A percentile compares a stretch with the other conserved stretches of the same genome.
Evolutionary conservation across 805 yeast genomes (phyloP).

Genomic region (Yarrowia porcina): DNA sequence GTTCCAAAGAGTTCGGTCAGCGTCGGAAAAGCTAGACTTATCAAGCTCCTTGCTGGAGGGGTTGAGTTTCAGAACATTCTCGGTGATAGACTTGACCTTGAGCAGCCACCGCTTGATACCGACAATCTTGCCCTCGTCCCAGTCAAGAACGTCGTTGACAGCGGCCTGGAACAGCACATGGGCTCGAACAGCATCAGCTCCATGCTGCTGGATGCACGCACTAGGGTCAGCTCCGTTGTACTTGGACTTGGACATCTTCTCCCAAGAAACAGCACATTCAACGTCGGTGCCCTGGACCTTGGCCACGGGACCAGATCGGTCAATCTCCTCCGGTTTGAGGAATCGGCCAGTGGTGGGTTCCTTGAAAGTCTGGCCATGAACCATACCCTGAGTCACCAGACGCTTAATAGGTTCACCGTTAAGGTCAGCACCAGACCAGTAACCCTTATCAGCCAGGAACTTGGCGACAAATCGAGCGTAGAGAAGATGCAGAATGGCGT

Average conservation of each 20-base stretch:
- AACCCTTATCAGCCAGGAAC: conserved; percentile 62
- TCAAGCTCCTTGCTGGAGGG: conserved; percentile 23
- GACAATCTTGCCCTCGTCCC: conserved; percentile 85
- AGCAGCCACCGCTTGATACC: conserved; percentile 87
- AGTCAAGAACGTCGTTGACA: conserved; percentile 69
- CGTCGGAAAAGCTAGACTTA: conserved; percentile 36
- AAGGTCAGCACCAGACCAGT: conserved; percentile 59
- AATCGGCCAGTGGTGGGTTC: conserved; percentile 73
- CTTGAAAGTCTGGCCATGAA: conserved; percentile 79
- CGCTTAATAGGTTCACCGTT: conserved; percentile 77
- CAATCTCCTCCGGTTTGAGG: conserved; percentile 74
- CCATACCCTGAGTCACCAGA: conserved; percentile 96
- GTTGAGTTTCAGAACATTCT: background rate
- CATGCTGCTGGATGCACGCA: conserved; percentile 67
- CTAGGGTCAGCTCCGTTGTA: conserved; percentile 91
- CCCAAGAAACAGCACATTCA: conserved; percentile 58
- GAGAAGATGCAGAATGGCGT: conserved; percentile 86
- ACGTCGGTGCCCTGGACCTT: conserved; percentile 49
- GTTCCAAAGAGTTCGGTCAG: conserved; percentile 59
- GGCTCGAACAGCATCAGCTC: conserved; percentile 93
- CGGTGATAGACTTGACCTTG: conserved; percentile 45
- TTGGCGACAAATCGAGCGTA: conserved; percentile 85
- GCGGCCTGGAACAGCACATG: conserved; percentile 93
- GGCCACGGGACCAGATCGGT: conserved; percentile 43
- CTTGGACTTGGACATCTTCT: conserved; percentile 96